Conservation (phyloP, 2,329 filamentous ascomycete species). For the Colletotrichum sidae region DNA sequence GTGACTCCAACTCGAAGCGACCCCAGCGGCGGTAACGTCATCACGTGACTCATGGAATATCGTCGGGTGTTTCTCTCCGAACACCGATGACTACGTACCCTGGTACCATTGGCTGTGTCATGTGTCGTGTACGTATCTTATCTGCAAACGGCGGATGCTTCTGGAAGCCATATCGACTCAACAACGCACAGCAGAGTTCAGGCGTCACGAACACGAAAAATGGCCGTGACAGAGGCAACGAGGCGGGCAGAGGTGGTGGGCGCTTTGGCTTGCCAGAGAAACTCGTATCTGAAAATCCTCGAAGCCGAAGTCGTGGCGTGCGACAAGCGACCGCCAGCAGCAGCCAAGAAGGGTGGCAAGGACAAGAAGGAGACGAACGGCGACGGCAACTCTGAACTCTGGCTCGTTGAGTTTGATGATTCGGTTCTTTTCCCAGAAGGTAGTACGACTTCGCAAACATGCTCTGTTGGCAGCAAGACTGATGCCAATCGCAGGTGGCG, state of each 20-base stretch:
- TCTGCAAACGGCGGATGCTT: background rate
- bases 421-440: slow-evolving; percentile 48
- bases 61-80: background rate
- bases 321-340: slow-evolving; percentile 39
- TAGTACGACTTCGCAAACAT: background rate
- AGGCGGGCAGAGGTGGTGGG: slow-evolving; percentile 39
- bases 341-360: slow-evolving; percentile 21
- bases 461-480: background rate
- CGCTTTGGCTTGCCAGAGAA: slow-evolving; percentile 43
- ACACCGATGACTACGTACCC: slow-evolving; percentile 10
- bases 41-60: background rate
- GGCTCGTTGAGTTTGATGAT: slow-evolving; percentile 46
- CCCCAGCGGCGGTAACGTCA: too few relatives aligned
- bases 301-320: slow-evolving; percentile 45
- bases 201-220: background rate
- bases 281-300: slow-evolving; percentile 43
- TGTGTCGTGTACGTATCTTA: background rate
- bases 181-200: background rate
- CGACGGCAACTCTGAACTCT: slow-evolving; percentile 36
- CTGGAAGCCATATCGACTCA: background rate
- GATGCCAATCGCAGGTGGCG: slow-evolving; percentile 40
- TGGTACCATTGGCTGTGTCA: background rate
- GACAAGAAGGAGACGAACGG: slow-evolving; percentile 37
- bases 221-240: slow-evolving; percentile 27
- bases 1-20: background rate